These are phyloP conservation scores for Teratosphaeria epicoccoides DNA, from an alignment of 2,329 filamentous ascomycete genomes.

Conservation along the genomic window DNA sequence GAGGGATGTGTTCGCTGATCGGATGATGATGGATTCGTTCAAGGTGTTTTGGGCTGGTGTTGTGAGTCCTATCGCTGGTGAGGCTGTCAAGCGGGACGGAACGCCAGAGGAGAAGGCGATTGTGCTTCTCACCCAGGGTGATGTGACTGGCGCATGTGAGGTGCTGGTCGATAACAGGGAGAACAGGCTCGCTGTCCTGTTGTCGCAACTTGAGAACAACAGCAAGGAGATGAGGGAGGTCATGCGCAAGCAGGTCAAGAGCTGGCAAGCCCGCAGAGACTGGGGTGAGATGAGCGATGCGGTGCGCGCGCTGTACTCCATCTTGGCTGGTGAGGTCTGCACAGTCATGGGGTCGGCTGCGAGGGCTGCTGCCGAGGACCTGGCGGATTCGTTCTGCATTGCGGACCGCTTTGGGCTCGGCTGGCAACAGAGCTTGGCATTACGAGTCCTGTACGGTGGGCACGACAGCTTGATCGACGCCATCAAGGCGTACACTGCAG, in stretches of 20 bases:
- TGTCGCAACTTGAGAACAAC: slow-evolving; percentile 64
- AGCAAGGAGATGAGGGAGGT: slow-evolving; percentile 60
- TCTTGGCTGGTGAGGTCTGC: slow-evolving; percentile 79
- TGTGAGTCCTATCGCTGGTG: slow-evolving; percentile 30
- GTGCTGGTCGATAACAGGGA: slow-evolving; percentile 65
- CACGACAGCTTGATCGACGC: slow-evolving; percentile 58
- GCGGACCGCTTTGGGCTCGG: slow-evolving; percentile 75
- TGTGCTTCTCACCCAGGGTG: slow-evolving; percentile 65
- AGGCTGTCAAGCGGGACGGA: slow-evolving; percentile 45
- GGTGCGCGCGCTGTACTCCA: slow-evolving; percentile 77
- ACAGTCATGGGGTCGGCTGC: slow-evolving; percentile 66
- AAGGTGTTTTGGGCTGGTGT: slow-evolving; percentile 51
- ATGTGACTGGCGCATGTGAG: slow-evolving; percentile 72
- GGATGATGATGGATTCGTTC: slow-evolving; percentile 49
- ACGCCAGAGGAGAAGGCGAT: slow-evolving; percentile 75
- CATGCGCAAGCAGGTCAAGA: slow-evolving; percentile 67
- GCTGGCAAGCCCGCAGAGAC: slow-evolving; percentile 74
- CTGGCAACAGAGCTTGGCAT: slow-evolving; percentile 87
- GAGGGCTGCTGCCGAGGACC: slow-evolving; percentile 63
- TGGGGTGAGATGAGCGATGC: slow-evolving; percentile 79
- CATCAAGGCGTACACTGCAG: slow-evolving; percentile 61
- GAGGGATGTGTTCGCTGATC: slow-evolving; percentile 29
- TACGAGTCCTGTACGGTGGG: slow-evolving; percentile 82
- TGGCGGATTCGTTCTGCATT: slow-evolving; percentile 67
- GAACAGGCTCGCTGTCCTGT: slow-evolving; percentile 71